A percentile compares a stretch with the other conserved stretches of the same genome.
These are phyloP conservation scores for Datisca glomerata DNA, from an alignment of 306 rosid genomes.

Conservation along the genomic window DNA sequence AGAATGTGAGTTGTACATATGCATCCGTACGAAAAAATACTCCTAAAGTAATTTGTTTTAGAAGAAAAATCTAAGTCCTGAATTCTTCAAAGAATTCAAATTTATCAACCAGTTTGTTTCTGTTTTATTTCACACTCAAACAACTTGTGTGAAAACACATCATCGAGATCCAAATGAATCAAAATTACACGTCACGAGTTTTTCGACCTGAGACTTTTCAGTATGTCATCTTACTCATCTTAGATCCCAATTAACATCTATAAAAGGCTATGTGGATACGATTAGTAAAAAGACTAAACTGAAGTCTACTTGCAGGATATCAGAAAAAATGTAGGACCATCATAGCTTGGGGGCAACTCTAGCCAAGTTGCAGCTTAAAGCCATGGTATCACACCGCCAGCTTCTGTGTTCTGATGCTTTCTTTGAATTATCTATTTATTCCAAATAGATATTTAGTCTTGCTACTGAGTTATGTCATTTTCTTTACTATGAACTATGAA, in stretches of 20 bases:
- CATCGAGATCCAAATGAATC: slow-evolving; percentile 5
- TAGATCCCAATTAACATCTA: background rate
- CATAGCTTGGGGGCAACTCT: slow-evolving; percentile 45
- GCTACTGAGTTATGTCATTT: slow-evolving; percentile 5
- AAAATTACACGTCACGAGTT: slow-evolving; percentile 1
- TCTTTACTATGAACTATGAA: no score
- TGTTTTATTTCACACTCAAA: no score
- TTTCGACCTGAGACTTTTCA: background rate
- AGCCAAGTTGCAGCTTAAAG: slow-evolving; percentile 51
- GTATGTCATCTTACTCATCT: background rate
- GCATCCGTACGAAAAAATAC: no score
- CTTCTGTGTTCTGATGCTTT: slow-evolving; percentile 28
- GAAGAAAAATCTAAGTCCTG: no score
- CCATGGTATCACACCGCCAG: slow-evolving; percentile 38
- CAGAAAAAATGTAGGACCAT: slow-evolving; percentile 17
- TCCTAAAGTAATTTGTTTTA: no score
- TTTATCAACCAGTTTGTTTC: background rate
- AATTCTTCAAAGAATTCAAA: background rate
- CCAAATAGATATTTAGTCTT: slow-evolving; percentile 18
- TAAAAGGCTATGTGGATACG: slow-evolving; percentile 12
- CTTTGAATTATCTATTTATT: slow-evolving; percentile 14
- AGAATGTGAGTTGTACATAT: no score
- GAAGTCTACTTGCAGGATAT: slow-evolving; percentile 35
- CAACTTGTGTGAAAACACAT: background rate
- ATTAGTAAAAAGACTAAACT: slow-evolving; percentile 24